Evolutionary conservation across 176 grass and related monocot species (phyloP).

Genomic region (Areca catechu): DNA sequence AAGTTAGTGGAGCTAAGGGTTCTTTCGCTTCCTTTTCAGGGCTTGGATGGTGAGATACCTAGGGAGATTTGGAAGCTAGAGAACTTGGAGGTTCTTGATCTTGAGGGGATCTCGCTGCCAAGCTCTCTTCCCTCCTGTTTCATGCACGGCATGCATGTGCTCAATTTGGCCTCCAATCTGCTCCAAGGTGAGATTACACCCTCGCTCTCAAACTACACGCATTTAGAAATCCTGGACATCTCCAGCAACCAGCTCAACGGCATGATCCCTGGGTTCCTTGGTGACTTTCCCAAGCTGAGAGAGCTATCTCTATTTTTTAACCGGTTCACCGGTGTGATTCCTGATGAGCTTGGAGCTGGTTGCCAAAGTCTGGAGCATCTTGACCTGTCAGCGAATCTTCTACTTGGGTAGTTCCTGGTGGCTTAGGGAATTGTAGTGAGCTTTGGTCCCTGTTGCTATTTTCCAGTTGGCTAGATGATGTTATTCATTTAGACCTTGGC

Average conservation of each 20-base stretch:
- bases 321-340: slow-evolving; percentile 62
- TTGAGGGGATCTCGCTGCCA: slow-evolving; percentile 37
- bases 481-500: slow-evolving; percentile 66
- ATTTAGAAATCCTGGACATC: slow-evolving; percentile 63
- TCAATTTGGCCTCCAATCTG: slow-evolving; percentile 59
- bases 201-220: slow-evolving; percentile 31
- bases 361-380: slow-evolving; percentile 49
- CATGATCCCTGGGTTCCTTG: slow-evolving; percentile 44
- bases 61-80: slow-evolving; percentile 45
- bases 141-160: slow-evolving; percentile 33
- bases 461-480: slow-evolving; percentile 65
- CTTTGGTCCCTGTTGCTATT: slow-evolving; percentile 45
- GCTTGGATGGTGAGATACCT: slow-evolving; percentile 47
- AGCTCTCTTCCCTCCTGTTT: slow-evolving; percentile 31
- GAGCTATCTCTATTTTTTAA: slow-evolving; percentile 64
- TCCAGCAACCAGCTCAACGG: slow-evolving; percentile 68
- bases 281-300: slow-evolving; percentile 27
- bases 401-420: slow-evolving; percentile 65
- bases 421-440: slow-evolving; percentile 53
- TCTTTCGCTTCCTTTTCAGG: slow-evolving; percentile 26
- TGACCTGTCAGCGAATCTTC: slow-evolving; percentile 70
- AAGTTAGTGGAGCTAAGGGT: not conserved
- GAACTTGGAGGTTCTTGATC: slow-evolving; percentile 35
- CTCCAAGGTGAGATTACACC: slow-evolving; percentile 62
- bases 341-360: slow-evolving; percentile 33